phyloP scores from a whole-genome alignment of 2,329 filamentous ascomycete species.

The Neobulgaria alba region DNA sequence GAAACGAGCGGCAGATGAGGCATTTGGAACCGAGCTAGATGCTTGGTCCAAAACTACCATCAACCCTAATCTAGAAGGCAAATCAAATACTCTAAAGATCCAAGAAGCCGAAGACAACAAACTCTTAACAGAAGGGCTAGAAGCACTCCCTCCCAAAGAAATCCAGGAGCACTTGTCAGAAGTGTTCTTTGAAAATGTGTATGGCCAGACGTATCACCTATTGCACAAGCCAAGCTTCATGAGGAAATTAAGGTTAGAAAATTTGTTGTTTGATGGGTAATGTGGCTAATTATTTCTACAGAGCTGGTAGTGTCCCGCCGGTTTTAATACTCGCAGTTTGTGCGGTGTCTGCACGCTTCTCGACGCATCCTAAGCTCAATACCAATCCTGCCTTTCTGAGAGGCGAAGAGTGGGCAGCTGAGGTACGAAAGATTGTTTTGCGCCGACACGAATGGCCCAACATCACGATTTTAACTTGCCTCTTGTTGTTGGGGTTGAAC shows the following conservation, averaged over 20 bases:
- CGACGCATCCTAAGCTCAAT: constrained; percentile 72
- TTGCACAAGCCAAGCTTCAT: constrained; percentile 97
- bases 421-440: constrained; percentile 79
- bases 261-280: too few species aligned
- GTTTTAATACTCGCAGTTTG: constrained; percentile 91
- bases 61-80: constrained; percentile 40
- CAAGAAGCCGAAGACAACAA: constrained; percentile 67
- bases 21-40: constrained; percentile 74
- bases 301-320: constrained; percentile 71
- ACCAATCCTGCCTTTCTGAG: constrained; percentile 68
- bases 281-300: too few species aligned
- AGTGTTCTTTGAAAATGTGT: constrained; percentile 91
- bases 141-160: constrained; percentile 74
- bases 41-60: constrained; percentile 62
- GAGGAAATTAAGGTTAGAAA: constrained; percentile 66
- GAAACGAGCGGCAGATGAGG: constrained; percentile 80
- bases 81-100: constrained; percentile 44
- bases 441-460: constrained; percentile 90
- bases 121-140: constrained; percentile 71
- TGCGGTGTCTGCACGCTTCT: constrained; percentile 91
- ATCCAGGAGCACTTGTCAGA: constrained; percentile 90
- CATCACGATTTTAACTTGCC: constrained; percentile 88
- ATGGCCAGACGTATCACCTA: constrained; percentile 89
- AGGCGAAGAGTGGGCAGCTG: constrained; percentile 83
- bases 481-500: constrained; percentile 80